phyloP scores from a whole-genome alignment of 805 yeast species.

The Metschnikowia aberdeeniae region DNA sequence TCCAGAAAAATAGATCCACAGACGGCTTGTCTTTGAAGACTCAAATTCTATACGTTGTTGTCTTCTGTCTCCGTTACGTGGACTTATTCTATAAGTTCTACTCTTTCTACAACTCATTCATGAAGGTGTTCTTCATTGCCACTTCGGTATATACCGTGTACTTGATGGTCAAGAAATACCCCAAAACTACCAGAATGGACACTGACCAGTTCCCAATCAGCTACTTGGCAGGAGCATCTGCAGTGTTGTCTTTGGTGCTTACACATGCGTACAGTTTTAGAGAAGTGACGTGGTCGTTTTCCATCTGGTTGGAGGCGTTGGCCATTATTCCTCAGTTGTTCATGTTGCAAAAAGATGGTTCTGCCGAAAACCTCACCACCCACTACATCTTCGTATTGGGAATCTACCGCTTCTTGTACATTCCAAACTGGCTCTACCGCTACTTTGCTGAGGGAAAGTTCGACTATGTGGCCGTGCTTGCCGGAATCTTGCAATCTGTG shows the following conservation, averaged over 20 bases:
- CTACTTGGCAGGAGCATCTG: constrained; percentile 64
- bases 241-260: constrained; percentile 53
- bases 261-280: constrained; percentile 57
- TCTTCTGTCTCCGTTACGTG: constrained; percentile 68
- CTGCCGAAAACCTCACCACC: constrained; percentile 79
- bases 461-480: constrained; percentile 66
- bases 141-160: constrained; percentile 73
- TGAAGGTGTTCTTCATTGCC: constrained; percentile 78
- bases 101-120: constrained; percentile 69
- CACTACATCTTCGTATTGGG: constrained; percentile 96
- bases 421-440: constrained; percentile 95
- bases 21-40: constrained; percentile 88
- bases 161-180: constrained; percentile 60
- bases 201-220: constrained; percentile 64
- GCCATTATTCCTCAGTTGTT: constrained; percentile 92
- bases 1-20: constrained; percentile 58
- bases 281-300: constrained; percentile 82
- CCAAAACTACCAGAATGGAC: constrained; percentile 60
- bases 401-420: constrained; percentile 78
- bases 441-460: constrained; percentile 58
- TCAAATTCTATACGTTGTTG: constrained; percentile 71
- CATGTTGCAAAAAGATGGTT: constrained; percentile 84
- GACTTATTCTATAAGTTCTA: constrained; percentile 55
- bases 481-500: constrained; percentile 83
- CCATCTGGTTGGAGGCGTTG: constrained; percentile 87